Base-by-base conservation (phyloP, 495 filamentous ascomycete species). In the Collariella sp. region DNA sequence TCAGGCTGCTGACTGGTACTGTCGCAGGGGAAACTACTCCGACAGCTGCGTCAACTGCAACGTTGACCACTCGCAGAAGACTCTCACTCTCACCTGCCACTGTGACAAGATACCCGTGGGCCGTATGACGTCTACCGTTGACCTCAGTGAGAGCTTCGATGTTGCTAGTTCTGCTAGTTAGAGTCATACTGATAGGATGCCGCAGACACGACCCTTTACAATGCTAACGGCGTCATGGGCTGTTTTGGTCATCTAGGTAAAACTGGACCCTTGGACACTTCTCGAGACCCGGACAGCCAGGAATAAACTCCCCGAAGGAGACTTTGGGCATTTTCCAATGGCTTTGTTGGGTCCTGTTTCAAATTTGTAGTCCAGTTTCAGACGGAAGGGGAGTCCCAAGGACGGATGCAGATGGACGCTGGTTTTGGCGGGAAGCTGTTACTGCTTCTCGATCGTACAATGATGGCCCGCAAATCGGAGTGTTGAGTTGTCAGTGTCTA, bases 201-300 rank as follows among this genome's bases (percentile, higher is more conserved):
- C n/a, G n/a, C n/a, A 62, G 60, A 62, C 40, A 57, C 35, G 7
- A 52, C 57, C n/a, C 13, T 63, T 10, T 57, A 51, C 35, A 48
- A 60, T 26, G 18, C 24, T 5, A 33, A 60, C 38, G 60, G 60
- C 1, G 23, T 29, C 18, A 46, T 43, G 16, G 57, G 57, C 16
- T 63, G 60, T 33, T 60, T 54, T 34, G 44, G 20, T 23, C 51
- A 60, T 29, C 11, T 55, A 20, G 60, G 60, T 0, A 57, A 60
- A 46, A 60, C n/a, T n/a, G n/a, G 52, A 51, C 36, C 54, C 11
- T 57, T 16, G 41, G 19, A 10, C 4, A 10, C 12, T 10, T 7
- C 40, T 5, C 4, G 18, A 10, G 7, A 2, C 12, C 23, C 20
- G 4, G n/a, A n/a, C n/a, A n/a, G n/a, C n/a, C n/a, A n/a, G n/a